Base-by-base conservation (phyloP, 2,329 filamentous ascomycete species). In the Trichoderma sp. region DNA sequence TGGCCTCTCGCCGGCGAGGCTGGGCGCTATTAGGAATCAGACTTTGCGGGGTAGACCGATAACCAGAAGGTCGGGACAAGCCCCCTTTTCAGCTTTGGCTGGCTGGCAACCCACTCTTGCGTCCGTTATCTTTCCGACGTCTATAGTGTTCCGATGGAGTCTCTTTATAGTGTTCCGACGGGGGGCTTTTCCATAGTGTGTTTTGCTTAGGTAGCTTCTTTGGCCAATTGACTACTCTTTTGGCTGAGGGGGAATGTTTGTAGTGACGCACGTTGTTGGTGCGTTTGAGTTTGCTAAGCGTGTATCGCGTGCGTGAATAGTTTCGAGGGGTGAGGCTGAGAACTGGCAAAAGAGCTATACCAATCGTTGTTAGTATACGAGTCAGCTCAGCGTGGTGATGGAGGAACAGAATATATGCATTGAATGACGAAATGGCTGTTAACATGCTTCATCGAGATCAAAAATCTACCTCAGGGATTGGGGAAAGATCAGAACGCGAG, bases 1-100 rank as follows among this genome's bases (percentile, higher is more conserved):
- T 43, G 61, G 52, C 46, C 43, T 43, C 43, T 61, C n/a, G 59
- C 13, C 13, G 11, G 43, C 59, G 59, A 61, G 59, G 51, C 32
- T 21, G 32, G 21, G 24, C 14, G 24, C 18, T 32, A 24, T 37
- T 39, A 30, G 49, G 51, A 52, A 55, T 55, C 61, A 56, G 28
- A 56, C 61, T 65, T 65, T 65, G 61, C 61, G 61, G 61, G 61
- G 60, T 64, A 64, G 32, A n/a, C 18, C n/a, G 39, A 51, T 61
- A 46, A 51, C 60, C 60, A 64, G 32, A 34, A 65, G 51, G 32
- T 13, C 30, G 26, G 26, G 34, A 55, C 24, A 43, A 55, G 61
- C 61, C 51, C 13, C 28, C 34, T 54, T 11, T 39, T 65, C 61
- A 65, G 61, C 61, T 56, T 34, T 34, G 32, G 32, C 32, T 34